These are phyloP conservation scores for Chaetomium sp. DNA, from an alignment of 2,329 filamentous ascomycete species.

Conservation along the genomic window DNA sequence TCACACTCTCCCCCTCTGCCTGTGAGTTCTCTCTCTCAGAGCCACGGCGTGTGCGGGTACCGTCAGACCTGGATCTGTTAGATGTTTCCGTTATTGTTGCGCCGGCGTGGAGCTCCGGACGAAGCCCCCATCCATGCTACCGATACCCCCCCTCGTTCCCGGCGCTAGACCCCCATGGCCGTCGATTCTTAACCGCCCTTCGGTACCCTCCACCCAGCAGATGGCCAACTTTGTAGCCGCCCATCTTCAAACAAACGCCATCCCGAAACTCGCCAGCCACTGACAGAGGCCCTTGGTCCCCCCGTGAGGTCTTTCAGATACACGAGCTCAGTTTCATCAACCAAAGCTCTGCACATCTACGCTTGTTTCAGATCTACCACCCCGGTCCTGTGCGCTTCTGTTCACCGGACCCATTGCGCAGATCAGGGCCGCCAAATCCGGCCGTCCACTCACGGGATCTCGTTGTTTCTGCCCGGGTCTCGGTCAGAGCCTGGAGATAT, in stretches of 20 bases:
- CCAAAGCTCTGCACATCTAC: conserved; percentile 27
- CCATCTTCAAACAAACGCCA: conserved; percentile 44
- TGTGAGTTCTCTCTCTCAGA: neutral
- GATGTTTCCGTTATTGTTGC: neutral
- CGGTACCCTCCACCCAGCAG: conserved; percentile 21
- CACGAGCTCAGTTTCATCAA: conserved; percentile 46
- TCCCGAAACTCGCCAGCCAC: conserved; percentile 41
- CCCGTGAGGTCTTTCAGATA: conserved; percentile 42
- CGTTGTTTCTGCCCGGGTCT: conserved; percentile 19
- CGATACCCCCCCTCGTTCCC: conserved; percentile 7
- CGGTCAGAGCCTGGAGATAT: conserved; percentile 14
- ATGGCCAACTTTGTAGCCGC: conserved; percentile 36
- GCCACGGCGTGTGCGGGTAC: neutral
- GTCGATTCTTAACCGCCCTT: conserved; percentile 32
- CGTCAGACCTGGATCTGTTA: neutral
- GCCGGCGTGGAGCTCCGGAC: neutral
- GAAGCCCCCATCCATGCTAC: neutral
- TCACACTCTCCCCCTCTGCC: neutral
- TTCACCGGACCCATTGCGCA: conserved; percentile 4
- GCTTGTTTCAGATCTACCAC: conserved; percentile 30
- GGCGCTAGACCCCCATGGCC: conserved; percentile 12
- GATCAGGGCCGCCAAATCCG: conserved; percentile 12
- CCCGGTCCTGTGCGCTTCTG: conserved; percentile 23
- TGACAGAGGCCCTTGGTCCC: conserved; percentile 39
- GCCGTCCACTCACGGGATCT: conserved; percentile 10